Base-by-base conservation (phyloP, 768 basidiomycete species). In the Podaxis mareebaensis region DNA sequence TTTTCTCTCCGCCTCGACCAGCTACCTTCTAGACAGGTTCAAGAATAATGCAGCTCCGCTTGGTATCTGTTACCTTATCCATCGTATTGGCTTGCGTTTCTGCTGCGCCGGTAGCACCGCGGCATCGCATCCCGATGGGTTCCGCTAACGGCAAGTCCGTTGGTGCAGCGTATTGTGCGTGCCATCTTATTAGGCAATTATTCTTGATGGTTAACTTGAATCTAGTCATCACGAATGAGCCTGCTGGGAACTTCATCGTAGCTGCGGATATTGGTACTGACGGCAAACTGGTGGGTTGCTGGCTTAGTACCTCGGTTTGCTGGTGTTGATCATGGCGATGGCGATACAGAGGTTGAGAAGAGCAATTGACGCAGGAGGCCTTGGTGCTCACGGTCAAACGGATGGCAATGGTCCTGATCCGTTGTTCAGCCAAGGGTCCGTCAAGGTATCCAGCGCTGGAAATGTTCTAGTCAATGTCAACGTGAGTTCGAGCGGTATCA, bases 191-290 rank as follows among this genome's bases (percentile, higher is more conserved):
- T 33, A 33, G 33, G 33, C 33, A 33, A 33, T 10, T 10, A 33
- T 33, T 8, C 33, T 33, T 33, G 8, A 10, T 33, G 33, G 33
- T 33, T 33, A 33, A 33, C 33, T 38, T 22, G 7, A 12, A 24
- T 17, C n/a, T 64, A 85, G 83, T 83, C 69, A 79, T 83, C 36
- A 81, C 82, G 40, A 85, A 85, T 66, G 80, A 83, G 54, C 77
- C 79, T 3, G 65, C 67, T 38, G 80, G 78, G 20, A 83, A 84
- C 70, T 76, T 75, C 61, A 67, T 84, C 42, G 72, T 84, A 33
- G 73, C 81, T 1, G 75, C 78, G 15, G 72, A 75, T 42, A 78
- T 84, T 62, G 66, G 33, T 75, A 17, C 63, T 80, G 33, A 79
- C 81, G 33, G 33, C 33, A 33, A 10, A 33, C 33, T 33, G 33